Conservation (phyloP, 2,329 filamentous ascomycete species). For the Trichoderma lentiforme region DNA sequence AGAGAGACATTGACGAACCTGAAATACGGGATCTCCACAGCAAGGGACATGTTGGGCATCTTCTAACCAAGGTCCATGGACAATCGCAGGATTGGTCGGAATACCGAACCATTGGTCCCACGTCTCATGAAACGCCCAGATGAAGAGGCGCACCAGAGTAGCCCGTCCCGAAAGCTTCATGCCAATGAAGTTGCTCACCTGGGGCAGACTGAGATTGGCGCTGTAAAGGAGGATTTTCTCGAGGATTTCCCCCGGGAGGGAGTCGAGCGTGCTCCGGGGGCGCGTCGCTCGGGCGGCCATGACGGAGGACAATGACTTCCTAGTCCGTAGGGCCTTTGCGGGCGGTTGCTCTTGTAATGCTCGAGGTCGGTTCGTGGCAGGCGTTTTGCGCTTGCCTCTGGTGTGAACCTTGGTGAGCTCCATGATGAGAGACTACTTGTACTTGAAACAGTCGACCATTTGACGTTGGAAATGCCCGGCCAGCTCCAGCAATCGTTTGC, state of each 20-base stretch:
- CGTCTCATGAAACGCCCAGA: slow-evolving; percentile 36
- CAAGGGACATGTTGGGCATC: slow-evolving; percentile 14
- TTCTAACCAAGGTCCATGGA: slow-evolving; percentile 19
- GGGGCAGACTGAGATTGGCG: slow-evolving; percentile 46
- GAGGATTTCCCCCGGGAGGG: slow-evolving; percentile 51
- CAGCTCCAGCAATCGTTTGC: not conserved
- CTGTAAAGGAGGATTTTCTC: slow-evolving; percentile 52
- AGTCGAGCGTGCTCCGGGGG: slow-evolving; percentile 29
- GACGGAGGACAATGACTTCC: slow-evolving; percentile 31
- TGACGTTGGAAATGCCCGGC: not conserved
- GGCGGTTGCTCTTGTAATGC: slow-evolving; percentile 13
- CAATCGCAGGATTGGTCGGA: slow-evolving; percentile 17
- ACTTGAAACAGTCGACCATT: not conserved
- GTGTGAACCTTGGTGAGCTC: slow-evolving; percentile 47
- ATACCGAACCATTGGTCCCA: slow-evolving; percentile 40
- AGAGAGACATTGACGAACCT: slow-evolving; percentile 36
- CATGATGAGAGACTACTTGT: not conserved
- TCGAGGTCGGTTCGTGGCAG: slow-evolving; percentile 19
- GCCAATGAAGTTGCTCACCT: slow-evolving; percentile 43
- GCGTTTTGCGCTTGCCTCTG: slow-evolving; percentile 42
- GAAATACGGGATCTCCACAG: slow-evolving; percentile 41
- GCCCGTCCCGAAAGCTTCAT: slow-evolving; percentile 42
- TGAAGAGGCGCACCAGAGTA: slow-evolving; percentile 38
- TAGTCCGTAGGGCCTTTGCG: slow-evolving; percentile 21
- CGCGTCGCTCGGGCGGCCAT: slow-evolving; percentile 28